Evolutionary conservation across 2,329 filamentous ascomycete genomes (phyloP).

Genomic region (Ophiostoma tasmaniense): DNA sequence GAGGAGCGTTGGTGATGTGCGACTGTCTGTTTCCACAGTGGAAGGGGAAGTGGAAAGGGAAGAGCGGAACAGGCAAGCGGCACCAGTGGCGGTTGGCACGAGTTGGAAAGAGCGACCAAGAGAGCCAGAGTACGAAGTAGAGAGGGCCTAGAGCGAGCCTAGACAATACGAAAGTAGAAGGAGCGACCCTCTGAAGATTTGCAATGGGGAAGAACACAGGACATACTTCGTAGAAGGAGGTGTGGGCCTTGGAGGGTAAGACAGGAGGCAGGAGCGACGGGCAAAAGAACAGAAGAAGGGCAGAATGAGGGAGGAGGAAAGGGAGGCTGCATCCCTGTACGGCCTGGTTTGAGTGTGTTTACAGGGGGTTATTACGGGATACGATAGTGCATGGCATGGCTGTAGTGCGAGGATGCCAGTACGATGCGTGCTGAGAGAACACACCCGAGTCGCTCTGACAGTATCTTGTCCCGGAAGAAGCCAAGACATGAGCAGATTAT

Average conservation of each 20-base stretch:
- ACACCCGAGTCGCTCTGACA: background rate
- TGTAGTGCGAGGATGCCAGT: background rate
- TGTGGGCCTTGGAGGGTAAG: slow-evolving; percentile 7
- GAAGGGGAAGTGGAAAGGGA: background rate
- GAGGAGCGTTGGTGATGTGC: background rate
- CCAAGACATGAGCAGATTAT: slow-evolving; percentile 2
- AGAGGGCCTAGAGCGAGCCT: background rate
- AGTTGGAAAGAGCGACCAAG: background rate
- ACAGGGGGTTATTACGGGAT: background rate
- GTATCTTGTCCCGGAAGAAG: background rate
- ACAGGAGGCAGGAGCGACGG: background rate
- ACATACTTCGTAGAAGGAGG: too few species aligned
- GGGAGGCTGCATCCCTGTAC: background rate
- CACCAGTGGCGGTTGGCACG: background rate
- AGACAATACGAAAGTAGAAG: background rate
- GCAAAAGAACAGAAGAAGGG: background rate
- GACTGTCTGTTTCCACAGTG: background rate
- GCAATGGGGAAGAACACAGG: slow-evolving; percentile 5
- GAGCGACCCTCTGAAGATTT: slow-evolving; percentile 18
- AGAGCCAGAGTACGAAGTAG: background rate
- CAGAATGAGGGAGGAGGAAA: background rate
- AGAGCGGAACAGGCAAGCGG: slow-evolving; percentile 5
- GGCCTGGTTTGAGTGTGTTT: background rate
- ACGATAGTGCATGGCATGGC: background rate
- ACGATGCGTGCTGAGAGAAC: background rate